Percentiles rank a stretch among this genome's conserved stretches.
phyloP scores from a whole-genome alignment of 2,329 filamentous ascomycete species.

The Stagonosporopsis chrysanthemi region DNA sequence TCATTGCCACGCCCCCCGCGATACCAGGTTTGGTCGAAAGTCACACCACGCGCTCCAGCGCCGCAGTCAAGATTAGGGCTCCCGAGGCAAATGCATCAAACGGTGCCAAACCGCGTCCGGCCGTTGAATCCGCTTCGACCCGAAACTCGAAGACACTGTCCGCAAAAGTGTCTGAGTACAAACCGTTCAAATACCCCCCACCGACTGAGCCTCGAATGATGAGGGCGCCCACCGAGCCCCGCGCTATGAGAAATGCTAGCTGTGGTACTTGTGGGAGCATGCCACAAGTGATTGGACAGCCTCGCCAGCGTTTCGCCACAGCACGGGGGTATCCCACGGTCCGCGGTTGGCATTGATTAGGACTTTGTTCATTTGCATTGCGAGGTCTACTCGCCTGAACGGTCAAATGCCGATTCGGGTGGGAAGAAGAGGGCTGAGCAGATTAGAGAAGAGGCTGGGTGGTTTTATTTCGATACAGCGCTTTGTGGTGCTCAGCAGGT shows the following conservation, averaged over 20 bases:
- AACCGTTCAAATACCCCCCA: neutral
- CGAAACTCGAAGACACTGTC: neutral
- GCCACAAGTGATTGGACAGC: neutral
- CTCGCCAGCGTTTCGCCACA: neutral
- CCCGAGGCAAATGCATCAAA: no score
- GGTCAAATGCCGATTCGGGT: neutral
- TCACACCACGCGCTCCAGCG: no score
- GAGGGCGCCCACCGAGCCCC: neutral
- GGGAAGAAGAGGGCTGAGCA: conserved; percentile 16
- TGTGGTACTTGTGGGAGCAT: neutral
- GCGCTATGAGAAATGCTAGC: neutral
- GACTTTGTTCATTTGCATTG: neutral
- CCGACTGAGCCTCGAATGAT: neutral
- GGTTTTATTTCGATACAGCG: conserved; percentile 22
- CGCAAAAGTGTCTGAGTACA: neutral
- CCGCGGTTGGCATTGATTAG: neutral
- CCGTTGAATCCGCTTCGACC: no score
- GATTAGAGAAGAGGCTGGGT: conserved; percentile 29
- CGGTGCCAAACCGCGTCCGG: no score
- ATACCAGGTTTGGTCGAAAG: no score
- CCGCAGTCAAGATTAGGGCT: no score
- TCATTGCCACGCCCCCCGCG: no score
- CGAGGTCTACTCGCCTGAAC: neutral
- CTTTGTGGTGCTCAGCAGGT: conserved; percentile 2
- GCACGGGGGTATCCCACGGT: neutral